Conservation (phyloP, 345 rosid genomes). For the Sisymbrium altissimum region DNA sequence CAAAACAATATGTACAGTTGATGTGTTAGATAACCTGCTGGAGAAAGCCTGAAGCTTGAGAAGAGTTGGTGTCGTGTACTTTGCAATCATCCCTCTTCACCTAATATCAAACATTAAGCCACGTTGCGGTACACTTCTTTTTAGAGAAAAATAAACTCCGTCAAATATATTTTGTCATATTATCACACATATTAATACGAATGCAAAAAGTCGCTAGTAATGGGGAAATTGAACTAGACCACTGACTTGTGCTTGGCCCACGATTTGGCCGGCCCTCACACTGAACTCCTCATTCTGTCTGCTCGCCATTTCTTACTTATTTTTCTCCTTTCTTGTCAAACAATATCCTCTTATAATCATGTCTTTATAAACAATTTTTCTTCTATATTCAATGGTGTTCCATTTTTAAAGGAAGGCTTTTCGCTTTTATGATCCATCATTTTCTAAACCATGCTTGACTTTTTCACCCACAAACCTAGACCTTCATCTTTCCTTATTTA, state of each 20-base stretch:
- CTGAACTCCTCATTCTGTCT: slow-evolving; percentile 24
- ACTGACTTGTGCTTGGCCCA: slow-evolving; percentile 33
- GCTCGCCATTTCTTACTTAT: slow-evolving; percentile 31
- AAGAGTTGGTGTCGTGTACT: slow-evolving; percentile 16
- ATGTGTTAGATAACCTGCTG: slow-evolving; percentile 28
- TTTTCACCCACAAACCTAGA: not conserved
- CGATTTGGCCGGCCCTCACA: slow-evolving; percentile 33
- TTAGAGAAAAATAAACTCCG: not conserved
- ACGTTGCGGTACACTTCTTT: not conserved
- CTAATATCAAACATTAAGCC: slow-evolving; percentile 14
- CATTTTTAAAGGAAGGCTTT: slow-evolving; percentile 8
- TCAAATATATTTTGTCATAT: not conserved
- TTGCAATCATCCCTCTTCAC: slow-evolving; percentile 19
- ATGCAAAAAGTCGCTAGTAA: not conserved
- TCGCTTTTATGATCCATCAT: slow-evolving; percentile 14
- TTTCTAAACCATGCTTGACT: slow-evolving; percentile 15
- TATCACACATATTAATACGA: not conserved
- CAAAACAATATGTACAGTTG: not conserved
- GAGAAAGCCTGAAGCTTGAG: slow-evolving; percentile 25
- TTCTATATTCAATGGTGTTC: slow-evolving; percentile 7
- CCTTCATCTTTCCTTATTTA: not conserved
- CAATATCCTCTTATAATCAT: not conserved
- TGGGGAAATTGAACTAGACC: slow-evolving; percentile 21
- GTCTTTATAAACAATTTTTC: not conserved
- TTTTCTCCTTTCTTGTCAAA: slow-evolving; percentile 4